Evolutionary conservation across 202 grass and related monocot genomes (phyloP).

Genomic region (Schoenoplectus triqueter): DNA sequence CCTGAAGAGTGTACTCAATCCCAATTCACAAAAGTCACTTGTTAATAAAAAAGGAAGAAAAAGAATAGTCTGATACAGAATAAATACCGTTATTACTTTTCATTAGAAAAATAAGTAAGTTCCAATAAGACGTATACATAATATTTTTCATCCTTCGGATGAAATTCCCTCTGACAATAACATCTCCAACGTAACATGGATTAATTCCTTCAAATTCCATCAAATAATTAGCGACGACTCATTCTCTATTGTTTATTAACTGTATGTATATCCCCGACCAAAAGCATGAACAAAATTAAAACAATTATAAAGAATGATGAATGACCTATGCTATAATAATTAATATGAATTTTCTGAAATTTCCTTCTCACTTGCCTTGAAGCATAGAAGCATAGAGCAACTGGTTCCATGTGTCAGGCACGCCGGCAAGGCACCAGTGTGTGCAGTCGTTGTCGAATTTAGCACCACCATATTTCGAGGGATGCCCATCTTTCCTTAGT

Average conservation of each 20-base stretch:
- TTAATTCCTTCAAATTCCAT: not conserved
- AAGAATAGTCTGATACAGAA: not conserved
- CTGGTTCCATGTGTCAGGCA: constrained; percentile 86
- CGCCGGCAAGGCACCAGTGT: constrained; percentile 83
- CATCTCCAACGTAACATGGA: not conserved
- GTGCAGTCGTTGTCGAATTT: constrained; percentile 72
- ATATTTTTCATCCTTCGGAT: constrained; percentile 35
- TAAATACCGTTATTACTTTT: not conserved
- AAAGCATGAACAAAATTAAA: not conserved
- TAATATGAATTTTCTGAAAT: constrained; percentile 30
- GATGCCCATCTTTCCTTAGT: constrained; percentile 82
- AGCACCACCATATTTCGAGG: constrained; percentile 68
- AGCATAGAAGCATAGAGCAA: constrained; percentile 74
- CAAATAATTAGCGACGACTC: not conserved
- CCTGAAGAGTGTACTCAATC: not conserved
- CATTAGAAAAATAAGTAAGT: not conserved
- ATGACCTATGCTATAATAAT: constrained; percentile 44
- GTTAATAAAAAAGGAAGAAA: not conserved
- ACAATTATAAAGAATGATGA: constrained; percentile 19
- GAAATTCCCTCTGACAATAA: constrained; percentile 12
- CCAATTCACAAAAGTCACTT: not conserved
- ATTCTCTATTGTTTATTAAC: constrained; percentile 3
- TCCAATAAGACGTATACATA: constrained; percentile 28
- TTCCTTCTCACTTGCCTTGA: not conserved
- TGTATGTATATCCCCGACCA: constrained; percentile 12